Conservation (phyloP, 164 flowering plant genomes). For the Stephania yunnanensis region DNA sequence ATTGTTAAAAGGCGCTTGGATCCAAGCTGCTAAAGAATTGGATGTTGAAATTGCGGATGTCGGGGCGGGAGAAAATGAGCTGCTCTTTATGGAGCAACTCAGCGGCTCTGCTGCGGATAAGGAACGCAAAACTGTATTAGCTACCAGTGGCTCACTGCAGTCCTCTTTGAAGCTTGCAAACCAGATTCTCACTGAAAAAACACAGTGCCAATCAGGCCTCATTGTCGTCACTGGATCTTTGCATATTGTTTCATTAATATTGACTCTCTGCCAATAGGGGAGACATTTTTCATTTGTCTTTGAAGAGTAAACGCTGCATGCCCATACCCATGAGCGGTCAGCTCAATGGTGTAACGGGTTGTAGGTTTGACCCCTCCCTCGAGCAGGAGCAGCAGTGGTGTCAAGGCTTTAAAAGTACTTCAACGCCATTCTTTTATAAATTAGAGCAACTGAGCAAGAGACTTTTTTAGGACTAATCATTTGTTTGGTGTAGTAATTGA, state of each 20-base stretch:
- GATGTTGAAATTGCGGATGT: conserved; percentile 29
- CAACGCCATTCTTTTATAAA: too few species aligned
- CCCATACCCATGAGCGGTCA: too few species aligned
- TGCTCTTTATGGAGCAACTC: conserved; percentile 13
- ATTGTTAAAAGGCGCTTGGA: conserved; percentile 50
- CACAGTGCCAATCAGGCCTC: conserved; percentile 27
- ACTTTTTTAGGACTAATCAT: too few species aligned
- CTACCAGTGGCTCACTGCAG: conserved; percentile 32
- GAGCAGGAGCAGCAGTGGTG: too few species aligned
- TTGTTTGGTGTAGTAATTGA: too few species aligned
- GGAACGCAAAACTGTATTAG: conserved; percentile 24
- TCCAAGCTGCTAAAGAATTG: conserved; percentile 44
- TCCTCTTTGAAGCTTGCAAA: conserved; percentile 36
- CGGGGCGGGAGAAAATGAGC: conserved; percentile 16
- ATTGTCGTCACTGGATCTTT: conserved; percentile 62
- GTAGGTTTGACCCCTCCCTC: too few species aligned
- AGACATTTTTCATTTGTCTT: too few species aligned
- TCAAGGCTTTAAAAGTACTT: too few species aligned
- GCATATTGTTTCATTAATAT: conserved; percentile 9
- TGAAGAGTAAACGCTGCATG: too few species aligned
- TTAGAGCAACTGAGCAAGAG: too few species aligned
- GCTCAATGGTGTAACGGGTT: too few species aligned
- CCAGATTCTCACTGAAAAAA: conserved; percentile 35
- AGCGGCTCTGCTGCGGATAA: conserved; percentile 6
- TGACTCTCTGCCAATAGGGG: neutral